These are phyloP conservation scores for Calonectria pseudoreteaudii DNA, from an alignment of 2,329 filamentous ascomycete species.

Conservation along the genomic window DNA sequence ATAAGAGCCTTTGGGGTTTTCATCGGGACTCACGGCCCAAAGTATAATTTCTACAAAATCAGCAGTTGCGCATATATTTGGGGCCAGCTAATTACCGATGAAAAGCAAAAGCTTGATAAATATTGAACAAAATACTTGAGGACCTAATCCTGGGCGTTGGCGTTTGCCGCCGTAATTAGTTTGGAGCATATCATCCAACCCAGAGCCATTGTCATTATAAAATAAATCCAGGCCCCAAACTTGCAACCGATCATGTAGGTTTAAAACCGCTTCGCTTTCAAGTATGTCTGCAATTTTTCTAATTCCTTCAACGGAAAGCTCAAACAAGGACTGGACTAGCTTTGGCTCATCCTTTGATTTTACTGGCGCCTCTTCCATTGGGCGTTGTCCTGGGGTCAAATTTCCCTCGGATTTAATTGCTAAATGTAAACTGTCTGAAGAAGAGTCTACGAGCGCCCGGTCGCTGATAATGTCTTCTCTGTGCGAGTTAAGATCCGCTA, in stretches of 20 bases:
- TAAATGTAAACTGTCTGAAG: background rate
- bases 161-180: background rate
- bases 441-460: too few species aligned
- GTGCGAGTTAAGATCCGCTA: background rate
- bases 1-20: background rate
- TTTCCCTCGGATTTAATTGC: background rate
- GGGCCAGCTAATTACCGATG: background rate
- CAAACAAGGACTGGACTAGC: background rate
- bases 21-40: background rate
- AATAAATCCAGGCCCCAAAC: background rate
- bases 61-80: background rate
- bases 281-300: background rate
- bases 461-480: background rate
- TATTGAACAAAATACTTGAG: background rate
- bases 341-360: background rate
- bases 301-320: background rate
- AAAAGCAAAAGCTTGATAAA: background rate
- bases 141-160: background rate
- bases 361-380: background rate
- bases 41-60: background rate
- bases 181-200: background rate
- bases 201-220: background rate
- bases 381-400: too few species aligned
- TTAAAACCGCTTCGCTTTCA: background rate
- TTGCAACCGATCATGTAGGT: background rate